Evolutionary conservation across 108 stramenopile genomes (phyloP), one percentile per base, ranked within the genome.

Genomic region (Cafeteria roenbergensis): DNA sequence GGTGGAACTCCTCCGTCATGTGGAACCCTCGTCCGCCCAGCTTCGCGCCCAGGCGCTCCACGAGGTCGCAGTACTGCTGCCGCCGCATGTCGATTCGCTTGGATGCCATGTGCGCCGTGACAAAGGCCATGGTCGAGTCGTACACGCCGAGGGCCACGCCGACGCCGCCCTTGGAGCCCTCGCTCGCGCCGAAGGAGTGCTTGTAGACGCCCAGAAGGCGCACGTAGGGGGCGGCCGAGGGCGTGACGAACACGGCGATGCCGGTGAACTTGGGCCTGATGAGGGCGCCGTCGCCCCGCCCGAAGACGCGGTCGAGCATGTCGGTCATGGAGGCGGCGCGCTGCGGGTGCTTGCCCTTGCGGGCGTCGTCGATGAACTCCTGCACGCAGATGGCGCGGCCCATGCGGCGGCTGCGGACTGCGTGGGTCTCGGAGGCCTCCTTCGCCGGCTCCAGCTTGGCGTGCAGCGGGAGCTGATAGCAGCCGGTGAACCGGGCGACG

Each of bases 1-100:
- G 71, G 54, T 72, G 71, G 34, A 72, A 66, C 36, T 67, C 53
- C 30, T 66, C 65, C 26, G 9, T 58, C 20, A 72, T 35, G 34
- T 62, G 51, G n/a, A 37, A 66, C 1, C 62, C 71, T 1, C 30
- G 55, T 37, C 55, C 71, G 8, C 62, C 71, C 9, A 72, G 58
- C 37, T 66, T 34, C 17, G 51, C 50, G 42, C 71, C 71, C 31
- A 72, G 26, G 22, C 30, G 2, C 6, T 25, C 51, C 29, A 61
- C 33, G 21, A 66, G 36, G 1, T 48, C 25, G 29, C 34, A 1
- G 42, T 66, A 72, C 57, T 72, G 71, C 42, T 65, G 38, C 35
- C 65, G 65, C 30, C 71, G 65, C 26, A 28, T 1, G 1, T 57
- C 71, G 36, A 34, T 58, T 14, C 25, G 8, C 51, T 65, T 35